Base-by-base conservation (phyloP, 2,329 filamentous ascomycete species). In the Aspergillus fumigatiaffinis region DNA sequence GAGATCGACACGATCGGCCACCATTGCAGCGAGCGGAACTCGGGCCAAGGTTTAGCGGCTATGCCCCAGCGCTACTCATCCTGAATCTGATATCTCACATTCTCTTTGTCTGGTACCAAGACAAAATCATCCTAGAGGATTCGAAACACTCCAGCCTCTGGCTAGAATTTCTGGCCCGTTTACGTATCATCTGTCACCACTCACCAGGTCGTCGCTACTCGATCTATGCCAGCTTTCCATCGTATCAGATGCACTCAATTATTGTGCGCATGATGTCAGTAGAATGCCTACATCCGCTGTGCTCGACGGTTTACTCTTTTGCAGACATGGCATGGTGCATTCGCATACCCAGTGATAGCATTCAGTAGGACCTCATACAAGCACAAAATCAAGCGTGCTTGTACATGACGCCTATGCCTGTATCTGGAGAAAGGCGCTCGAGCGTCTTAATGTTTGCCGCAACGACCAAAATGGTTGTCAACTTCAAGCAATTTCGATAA, bases 1-100 rank as follows among this genome's bases (percentile, higher is more conserved):
- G 48, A 3, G 53, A 59, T 59, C 57, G 53, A 51, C 57, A 56
- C 49, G 57, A 59, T 59, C 57, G 48, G 44, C 56, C 46, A 41
- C 50, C 54, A 56, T 48, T 23, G 20, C 51, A 55, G 14, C 48
- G 53, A 51, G 53, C 57, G 57, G 50, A 54, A 55, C 51, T 21
- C 44, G 44, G 44, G 44, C 44, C 44, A 47, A 20, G 44, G 44
- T 47, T 61, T 60, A 57, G 60, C 65, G 60, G 65, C 56, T 47
- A 56, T 52, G 48, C 47, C 57, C 29, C 35, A 57, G 48, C 56
- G 53, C 51, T 28, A 41, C 25, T 23, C 12, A 26, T 38, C 44
- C 44, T 47, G 49, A 58, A 55, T 48, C 54, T 60, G 67, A 69
- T 64, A 67, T 66, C 66, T 68, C 67, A 69, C 64, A 68, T 68